A percentile compares a stretch with the other conserved stretches of the same genome.
Conservation (phyloP, 1,284 basidiomycete species). For the Stygiomarasmius scandens region DNA sequence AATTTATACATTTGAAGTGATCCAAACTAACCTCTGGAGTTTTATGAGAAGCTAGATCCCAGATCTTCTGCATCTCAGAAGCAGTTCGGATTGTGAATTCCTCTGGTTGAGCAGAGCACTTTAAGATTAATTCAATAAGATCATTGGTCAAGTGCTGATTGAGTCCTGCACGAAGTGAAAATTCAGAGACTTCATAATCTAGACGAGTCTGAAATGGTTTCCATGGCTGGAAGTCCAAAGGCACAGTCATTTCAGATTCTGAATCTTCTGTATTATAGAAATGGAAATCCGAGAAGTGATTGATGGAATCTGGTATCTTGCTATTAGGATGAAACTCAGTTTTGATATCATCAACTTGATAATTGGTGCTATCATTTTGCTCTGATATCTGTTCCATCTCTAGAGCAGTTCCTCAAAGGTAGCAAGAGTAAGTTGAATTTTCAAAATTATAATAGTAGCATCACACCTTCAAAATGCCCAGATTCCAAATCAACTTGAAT, state of each 20-base stretch:
- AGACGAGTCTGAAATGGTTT: conserved; percentile 19
- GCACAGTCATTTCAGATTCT: not conserved
- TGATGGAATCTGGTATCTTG: not conserved
- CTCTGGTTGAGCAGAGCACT: not conserved
- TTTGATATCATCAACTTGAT: conserved; percentile 11
- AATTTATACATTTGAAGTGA: not conserved
- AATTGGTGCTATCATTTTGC: no score
- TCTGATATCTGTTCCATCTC: no score
- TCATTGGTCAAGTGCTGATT: conserved; percentile 18
- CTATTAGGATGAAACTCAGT: conserved; percentile 13
- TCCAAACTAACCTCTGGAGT: not conserved
- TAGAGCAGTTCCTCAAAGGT: no score
- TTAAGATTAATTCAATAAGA: conserved; percentile 22
- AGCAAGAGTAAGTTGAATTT: no score
- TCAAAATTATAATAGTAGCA: no score
- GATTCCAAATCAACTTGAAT: no score
- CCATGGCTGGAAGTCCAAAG: conserved; percentile 12
- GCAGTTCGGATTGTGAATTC: not conserved
- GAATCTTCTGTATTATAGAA: not conserved
- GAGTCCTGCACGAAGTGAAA: conserved; percentile 23
- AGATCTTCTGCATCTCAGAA: conserved; percentile 2
- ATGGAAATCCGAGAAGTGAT: not conserved
- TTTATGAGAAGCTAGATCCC: not conserved
- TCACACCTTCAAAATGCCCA: no score
- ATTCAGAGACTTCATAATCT: conserved; percentile 30